phyloP scores from a whole-genome alignment of 2,329 filamentous ascomycete genomes.

The Emergomyces africanus region DNA sequence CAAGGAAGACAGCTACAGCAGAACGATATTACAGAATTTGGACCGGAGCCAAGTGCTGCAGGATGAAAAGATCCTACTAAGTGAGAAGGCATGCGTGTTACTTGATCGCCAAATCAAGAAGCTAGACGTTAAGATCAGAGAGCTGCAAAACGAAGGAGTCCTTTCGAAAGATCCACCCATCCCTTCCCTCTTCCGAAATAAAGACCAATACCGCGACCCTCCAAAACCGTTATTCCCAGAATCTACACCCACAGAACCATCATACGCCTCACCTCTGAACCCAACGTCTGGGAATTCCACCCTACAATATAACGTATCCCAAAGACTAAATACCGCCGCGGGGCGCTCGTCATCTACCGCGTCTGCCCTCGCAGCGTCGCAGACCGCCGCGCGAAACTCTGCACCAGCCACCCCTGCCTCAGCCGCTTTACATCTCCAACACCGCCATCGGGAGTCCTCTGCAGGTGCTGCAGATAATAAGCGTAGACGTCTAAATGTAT shows the following conservation, averaged over 20 bases:
- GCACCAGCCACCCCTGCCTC: conserved; percentile 33
- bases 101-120: conserved; percentile 52
- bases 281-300: conserved; percentile 44
- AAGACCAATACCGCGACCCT: conserved; percentile 30
- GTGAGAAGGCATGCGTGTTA: conserved; percentile 46
- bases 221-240: conserved; percentile 40
- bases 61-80: conserved; percentile 48
- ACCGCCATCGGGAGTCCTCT: conserved; percentile 42
- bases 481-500: conserved; percentile 44
- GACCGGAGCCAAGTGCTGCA: conserved; percentile 46
- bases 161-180: conserved; percentile 46
- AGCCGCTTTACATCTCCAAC: conserved; percentile 26
- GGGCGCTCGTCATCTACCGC: conserved; percentile 18
- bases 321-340: conserved; percentile 29
- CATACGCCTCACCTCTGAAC: conserved; percentile 37
- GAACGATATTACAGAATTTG: conserved; percentile 44
- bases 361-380: conserved; percentile 28
- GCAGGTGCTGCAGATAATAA: conserved; percentile 44
- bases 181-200: conserved; percentile 42
- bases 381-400: conserved; percentile 27
- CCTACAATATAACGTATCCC: conserved; percentile 39
- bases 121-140: conserved; percentile 48
- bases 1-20: conserved; percentile 50
- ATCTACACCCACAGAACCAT: conserved; percentile 29
- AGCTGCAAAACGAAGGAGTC: conserved; percentile 46